Conservation (phyloP, 169 alveolate genomes). For the Plasmodium knowlesi region DNA sequence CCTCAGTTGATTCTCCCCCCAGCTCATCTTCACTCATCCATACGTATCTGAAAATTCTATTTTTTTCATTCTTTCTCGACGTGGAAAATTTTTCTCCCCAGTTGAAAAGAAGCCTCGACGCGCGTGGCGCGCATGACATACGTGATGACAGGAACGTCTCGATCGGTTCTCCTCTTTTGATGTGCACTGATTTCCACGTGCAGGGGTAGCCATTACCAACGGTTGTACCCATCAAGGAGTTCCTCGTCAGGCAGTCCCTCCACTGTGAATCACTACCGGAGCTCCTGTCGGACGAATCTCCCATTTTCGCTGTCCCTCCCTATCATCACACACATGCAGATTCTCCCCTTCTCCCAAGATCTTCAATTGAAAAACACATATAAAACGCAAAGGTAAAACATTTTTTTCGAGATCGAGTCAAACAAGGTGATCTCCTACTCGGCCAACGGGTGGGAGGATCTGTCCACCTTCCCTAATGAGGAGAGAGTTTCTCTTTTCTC, state of each 20-base stretch:
- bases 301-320: background rate
- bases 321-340: background rate
- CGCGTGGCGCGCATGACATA: background rate
- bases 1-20: background rate
- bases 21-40: constrained; percentile 11
- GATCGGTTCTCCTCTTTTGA: background rate
- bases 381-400: too few species aligned
- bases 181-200: background rate
- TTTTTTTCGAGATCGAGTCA: too few species aligned
- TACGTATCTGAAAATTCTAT: background rate
- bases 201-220: background rate
- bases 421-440: too few species aligned
- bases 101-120: background rate
- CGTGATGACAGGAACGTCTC: background rate
- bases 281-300: background rate
- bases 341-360: too few species aligned
- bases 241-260: background rate
- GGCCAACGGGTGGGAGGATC: too few species aligned
- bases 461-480: too few species aligned
- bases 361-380: too few species aligned
- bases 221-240: background rate
- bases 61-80: background rate
- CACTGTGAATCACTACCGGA: background rate
- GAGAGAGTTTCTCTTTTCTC: too few species aligned
- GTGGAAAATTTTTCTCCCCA: constrained; percentile 12